Percentiles rank a stretch among this genome's conserved stretches.
phyloP scores from a whole-genome alignment of 495 filamentous ascomycete species.

The Staphylotrichum tortipilum region DNA sequence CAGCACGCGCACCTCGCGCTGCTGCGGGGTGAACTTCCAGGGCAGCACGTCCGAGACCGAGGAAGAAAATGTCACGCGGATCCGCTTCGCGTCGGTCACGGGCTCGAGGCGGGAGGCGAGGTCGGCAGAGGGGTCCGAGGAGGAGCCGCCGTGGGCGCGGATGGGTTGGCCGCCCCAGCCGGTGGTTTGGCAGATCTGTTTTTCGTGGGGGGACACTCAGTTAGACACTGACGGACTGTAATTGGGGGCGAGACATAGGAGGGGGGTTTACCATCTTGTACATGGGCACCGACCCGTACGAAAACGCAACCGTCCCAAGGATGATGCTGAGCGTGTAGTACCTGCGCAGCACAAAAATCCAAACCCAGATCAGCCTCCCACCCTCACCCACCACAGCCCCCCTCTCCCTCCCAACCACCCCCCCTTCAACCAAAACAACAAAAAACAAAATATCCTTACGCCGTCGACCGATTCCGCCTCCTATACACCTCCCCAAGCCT shows the following conservation, averaged over 20 bases:
- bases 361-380: neutral
- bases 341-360: constrained; percentile 32
- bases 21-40: constrained; percentile 96
- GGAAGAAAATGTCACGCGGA: constrained; percentile 92
- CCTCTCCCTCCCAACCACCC: neutral
- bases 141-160: constrained; percentile 54
- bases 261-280: constrained; percentile 77
- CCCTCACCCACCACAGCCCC: neutral
- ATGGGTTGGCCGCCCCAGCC: constrained; percentile 93
- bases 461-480: constrained; percentile 49
- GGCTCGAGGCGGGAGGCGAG: constrained; percentile 65
- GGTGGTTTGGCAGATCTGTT: constrained; percentile 88
- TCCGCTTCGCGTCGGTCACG: constrained; percentile 69
- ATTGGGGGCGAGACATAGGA: neutral
- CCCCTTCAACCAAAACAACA: neutral
- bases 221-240: neutral
- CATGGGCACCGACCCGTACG: constrained; percentile 91
- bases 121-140: constrained; percentile 43
- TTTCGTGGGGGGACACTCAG: neutral
- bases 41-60: constrained; percentile 90
- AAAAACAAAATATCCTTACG: constrained; percentile 32
- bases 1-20: constrained; percentile 89
- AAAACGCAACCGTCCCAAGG: constrained; percentile 80
- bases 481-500: constrained; percentile 47
- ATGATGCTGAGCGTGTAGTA: constrained; percentile 80